phyloP scores from a whole-genome alignment of 768 basidiomycete species.

The Tephrocybe sp. region DNA sequence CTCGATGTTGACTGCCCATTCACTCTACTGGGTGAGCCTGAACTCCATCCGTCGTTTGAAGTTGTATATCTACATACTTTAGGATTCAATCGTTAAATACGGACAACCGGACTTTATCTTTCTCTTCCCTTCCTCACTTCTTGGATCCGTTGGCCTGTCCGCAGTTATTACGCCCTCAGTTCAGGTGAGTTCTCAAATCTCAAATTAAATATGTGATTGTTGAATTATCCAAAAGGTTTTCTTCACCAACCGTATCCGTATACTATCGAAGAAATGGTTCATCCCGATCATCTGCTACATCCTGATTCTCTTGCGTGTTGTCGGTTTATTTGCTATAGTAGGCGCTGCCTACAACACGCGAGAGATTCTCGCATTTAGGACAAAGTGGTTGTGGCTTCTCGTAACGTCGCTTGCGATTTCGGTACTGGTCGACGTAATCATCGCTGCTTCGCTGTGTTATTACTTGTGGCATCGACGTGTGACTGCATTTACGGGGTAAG shows the following conservation, averaged over 20 bases:
- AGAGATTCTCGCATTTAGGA: not conserved
- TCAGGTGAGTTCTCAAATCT: not conserved
- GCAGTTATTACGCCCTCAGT: conserved; percentile 4
- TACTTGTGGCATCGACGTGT: conserved; percentile 1
- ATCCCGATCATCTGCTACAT: conserved; percentile 7
- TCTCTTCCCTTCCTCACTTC: not conserved
- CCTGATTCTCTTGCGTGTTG: not conserved
- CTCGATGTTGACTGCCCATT: not conserved
- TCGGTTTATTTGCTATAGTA: conserved; percentile 1
- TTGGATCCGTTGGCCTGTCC: not conserved
- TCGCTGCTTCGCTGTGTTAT: conserved; percentile 1
- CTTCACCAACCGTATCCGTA: conserved; percentile 7
- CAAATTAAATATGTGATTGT: not conserved
- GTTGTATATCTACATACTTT: not conserved
- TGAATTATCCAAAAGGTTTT: conserved; percentile 5
- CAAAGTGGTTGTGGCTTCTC: conserved; percentile 1
- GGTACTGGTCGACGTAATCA: conserved; percentile 4
- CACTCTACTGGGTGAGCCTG: not conserved
- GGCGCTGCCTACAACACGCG: not conserved
- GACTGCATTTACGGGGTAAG: not conserved
- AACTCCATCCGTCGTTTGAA: not conserved
- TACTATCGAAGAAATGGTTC: conserved; percentile 2
- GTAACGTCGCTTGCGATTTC: conserved; percentile 1
- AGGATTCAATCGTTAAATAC: conserved; percentile 5
- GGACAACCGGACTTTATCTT: not conserved